Percentiles rank a stretch among this genome's conserved stretches.
phyloP scores from a whole-genome alignment of 306 rosid genomes.

The Cajanus cajan region DNA sequence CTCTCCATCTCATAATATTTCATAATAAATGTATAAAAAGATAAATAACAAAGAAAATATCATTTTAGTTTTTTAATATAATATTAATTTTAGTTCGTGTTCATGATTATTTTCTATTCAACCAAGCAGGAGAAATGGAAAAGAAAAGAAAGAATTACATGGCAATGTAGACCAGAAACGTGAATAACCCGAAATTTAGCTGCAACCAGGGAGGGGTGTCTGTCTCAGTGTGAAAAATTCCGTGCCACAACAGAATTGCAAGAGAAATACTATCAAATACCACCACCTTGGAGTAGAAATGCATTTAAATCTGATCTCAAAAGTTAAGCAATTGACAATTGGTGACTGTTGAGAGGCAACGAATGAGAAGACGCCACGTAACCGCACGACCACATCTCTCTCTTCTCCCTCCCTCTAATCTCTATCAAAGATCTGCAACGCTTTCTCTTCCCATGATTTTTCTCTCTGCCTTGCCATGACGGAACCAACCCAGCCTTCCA shows the following conservation, averaged over 20 bases:
- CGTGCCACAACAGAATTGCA: conserved; percentile 13
- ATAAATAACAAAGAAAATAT: too few species aligned
- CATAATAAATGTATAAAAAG: too few species aligned
- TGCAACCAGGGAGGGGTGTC: not conserved
- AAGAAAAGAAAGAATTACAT: not conserved
- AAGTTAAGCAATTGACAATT: not conserved
- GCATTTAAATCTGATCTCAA: not conserved
- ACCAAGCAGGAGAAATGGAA: not conserved
- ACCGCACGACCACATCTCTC: conserved; percentile 17
- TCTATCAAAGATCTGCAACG: conserved; percentile 53
- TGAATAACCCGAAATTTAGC: not conserved
- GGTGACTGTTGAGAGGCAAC: not conserved
- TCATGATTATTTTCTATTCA: not conserved
- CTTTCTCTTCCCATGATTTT: not conserved
- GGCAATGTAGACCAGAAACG: not conserved
- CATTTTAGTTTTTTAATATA: too few species aligned
- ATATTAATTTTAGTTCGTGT: not conserved
- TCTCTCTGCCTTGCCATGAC: conserved; percentile 50
- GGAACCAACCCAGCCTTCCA: conserved; percentile 59
- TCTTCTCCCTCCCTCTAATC: conserved; percentile 18
- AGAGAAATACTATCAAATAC: not conserved
- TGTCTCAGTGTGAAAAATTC: conserved; percentile 11
- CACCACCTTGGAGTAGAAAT: not conserved
- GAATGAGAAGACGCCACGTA: conserved; percentile 30
- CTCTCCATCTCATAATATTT: too few species aligned